Percentiles rank a stretch among this genome's conserved stretches.
Evolutionary conservation across 805 yeast genomes (phyloP).

Genomic region (Metschnikowia reukaufii): DNA sequence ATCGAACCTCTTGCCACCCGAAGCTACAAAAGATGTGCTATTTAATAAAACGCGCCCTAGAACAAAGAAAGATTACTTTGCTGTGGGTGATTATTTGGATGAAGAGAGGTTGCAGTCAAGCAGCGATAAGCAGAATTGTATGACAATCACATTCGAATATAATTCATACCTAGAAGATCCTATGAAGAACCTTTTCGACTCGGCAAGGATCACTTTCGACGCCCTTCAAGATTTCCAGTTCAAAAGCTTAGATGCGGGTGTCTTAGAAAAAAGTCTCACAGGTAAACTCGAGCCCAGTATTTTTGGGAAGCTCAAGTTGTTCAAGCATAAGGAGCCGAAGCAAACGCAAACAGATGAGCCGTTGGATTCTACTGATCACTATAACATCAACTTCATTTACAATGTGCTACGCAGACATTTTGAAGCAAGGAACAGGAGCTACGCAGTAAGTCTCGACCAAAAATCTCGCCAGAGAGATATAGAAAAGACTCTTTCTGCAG

Average conservation of each 20-base stretch:
- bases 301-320: constrained; percentile 25
- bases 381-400: constrained; percentile 33
- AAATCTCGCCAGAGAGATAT: neutral
- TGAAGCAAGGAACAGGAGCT: constrained; percentile 30
- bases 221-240: constrained; percentile 22
- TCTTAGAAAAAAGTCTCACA: constrained; percentile 30
- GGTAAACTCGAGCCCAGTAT: constrained; percentile 26
- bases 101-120: neutral
- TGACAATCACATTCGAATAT: constrained; percentile 38
- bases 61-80: constrained; percentile 1
- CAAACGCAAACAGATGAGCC: constrained; percentile 10
- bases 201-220: constrained; percentile 32
- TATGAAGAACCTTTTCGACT: constrained; percentile 24
- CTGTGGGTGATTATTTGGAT: constrained; percentile 10
- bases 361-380: constrained; percentile 28
- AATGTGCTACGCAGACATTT: constrained; percentile 34
- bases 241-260: constrained; percentile 23
- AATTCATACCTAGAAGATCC: constrained; percentile 36
- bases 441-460: constrained; percentile 24
- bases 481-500: constrained; percentile 1
- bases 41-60: neutral
- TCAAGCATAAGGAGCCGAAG: constrained; percentile 20
- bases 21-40: constrained; percentile 1
- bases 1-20: constrained; percentile 2
- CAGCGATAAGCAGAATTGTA: constrained; percentile 25